A percentile compares a stretch with the other conserved stretches of the same genome.
Conservation (phyloP, 345 rosid genomes). For the Corchorus olitorius region DNA sequence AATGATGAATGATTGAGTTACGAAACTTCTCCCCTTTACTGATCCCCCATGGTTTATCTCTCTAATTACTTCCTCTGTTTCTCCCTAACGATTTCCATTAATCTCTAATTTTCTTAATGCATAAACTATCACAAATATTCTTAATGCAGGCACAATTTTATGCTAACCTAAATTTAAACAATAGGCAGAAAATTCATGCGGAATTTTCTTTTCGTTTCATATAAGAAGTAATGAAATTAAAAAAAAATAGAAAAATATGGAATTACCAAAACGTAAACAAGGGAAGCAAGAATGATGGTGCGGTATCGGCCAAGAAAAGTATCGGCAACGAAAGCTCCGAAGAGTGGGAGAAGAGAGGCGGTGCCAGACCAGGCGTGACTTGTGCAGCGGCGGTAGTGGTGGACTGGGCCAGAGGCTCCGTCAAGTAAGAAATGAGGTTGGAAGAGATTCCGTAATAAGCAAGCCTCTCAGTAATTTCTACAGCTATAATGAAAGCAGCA, state of each 20-base stretch:
- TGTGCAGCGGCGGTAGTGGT: conserved; percentile 17
- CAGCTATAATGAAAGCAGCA: conserved; percentile 46
- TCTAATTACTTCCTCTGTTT: background rate
- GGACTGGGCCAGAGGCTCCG: conserved; percentile 20
- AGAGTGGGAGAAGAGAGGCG: conserved; percentile 28
- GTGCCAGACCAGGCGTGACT: conserved; percentile 15
- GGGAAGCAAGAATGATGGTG: conserved; percentile 54
- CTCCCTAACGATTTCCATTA: background rate
- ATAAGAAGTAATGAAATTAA: too few species aligned
- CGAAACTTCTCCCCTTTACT: background rate
- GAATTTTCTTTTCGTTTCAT: too few species aligned
- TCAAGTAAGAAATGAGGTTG: conserved; percentile 21
- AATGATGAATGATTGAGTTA: background rate
- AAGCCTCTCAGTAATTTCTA: conserved; percentile 19
- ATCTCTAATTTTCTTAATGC: background rate
- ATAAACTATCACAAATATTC: background rate
- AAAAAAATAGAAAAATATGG: background rate
- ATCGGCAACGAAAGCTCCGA: conserved; percentile 72
- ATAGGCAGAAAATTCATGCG: too few species aligned
- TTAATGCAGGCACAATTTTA: background rate
- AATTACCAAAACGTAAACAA: conserved; percentile 51
- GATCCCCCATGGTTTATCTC: background rate
- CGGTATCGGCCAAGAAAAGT: conserved; percentile 64
- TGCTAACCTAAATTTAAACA: too few species aligned
- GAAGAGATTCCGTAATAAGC: conserved; percentile 18